Evolutionary conservation across 164 flowering plant genomes (phyloP), one percentile per base, ranked within the genome.

Genomic region (Taxillus chinensis): DNA sequence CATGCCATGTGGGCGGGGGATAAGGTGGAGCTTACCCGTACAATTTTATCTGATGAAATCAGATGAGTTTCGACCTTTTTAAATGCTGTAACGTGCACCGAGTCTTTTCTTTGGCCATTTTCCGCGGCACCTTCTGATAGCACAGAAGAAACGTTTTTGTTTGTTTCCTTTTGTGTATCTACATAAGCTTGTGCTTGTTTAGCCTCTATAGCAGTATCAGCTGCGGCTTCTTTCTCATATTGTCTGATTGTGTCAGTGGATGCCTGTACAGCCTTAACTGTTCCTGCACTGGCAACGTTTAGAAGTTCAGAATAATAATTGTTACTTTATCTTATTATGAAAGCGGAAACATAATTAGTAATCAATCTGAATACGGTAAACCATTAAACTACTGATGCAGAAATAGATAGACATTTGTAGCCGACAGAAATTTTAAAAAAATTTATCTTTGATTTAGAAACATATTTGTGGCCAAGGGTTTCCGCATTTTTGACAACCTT

Each of bases 221-320:
- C 27, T 27, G 27, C 27, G 61, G 61, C 67, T 55, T 64, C 74
- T 67, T 58, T 75, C 59, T 65, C 66, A 54, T 66, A 67, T 16
- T 41, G 68, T 54, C 61, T 71, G 17, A 55, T 68, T 13, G 0
- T 62, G 42, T 64, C 78, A 66, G 80, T 51, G 51, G 80, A 67
- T 12, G 71, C 60, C 57, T 70, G 70, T 13, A 64, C 62, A 41
- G 67, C 71, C n/a, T 68, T 60, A 2, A 37, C 70, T 39, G 57
- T 69, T 38, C 75, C 78, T n/a, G 72, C 76, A 72, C 93, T 85
- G 82, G 42, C 62, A 56, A 76, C 27, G 50, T 48, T 66, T 57
- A 62, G 52, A 55, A 45, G 9, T 39, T 61, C 39, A 68, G 56
- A 46, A 58, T 2, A 3, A 59, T 55, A 27, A 27, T 27, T 27